phyloP scores from a whole-genome alignment of 1,139 yeast species.

The Arxiozyma bovina region DNA sequence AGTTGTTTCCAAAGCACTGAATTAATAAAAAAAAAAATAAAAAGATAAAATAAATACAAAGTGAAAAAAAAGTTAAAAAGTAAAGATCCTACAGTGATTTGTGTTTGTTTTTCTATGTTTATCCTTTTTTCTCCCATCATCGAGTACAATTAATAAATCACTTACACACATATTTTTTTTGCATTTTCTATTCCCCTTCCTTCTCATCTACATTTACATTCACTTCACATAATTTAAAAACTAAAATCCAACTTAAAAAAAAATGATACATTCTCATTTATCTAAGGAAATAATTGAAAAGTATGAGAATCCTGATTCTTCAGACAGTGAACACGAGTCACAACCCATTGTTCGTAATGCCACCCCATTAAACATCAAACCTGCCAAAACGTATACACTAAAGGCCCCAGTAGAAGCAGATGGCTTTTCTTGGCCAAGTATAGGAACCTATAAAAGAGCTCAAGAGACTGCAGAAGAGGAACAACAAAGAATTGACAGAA shows the following conservation, averaged over 20 bases:
- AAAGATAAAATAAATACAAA: too few relatives aligned
- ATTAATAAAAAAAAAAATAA: too few relatives aligned
- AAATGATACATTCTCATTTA: slow-evolving; percentile 1
- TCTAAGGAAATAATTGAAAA: background rate
- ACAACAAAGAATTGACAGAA: slow-evolving; percentile 52
- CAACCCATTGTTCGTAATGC: slow-evolving; percentile 1
- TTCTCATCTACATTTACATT: too few relatives aligned
- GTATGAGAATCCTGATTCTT: background rate
- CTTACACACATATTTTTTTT: too few relatives aligned
- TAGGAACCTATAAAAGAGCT: slow-evolving; percentile 73
- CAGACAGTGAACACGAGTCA: background rate
- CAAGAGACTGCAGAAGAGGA: slow-evolving; percentile 62
- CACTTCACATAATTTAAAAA: too few relatives aligned
- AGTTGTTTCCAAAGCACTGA: too few relatives aligned
- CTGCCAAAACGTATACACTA: slow-evolving; percentile 73
- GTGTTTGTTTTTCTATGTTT: too few relatives aligned
- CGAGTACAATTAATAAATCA: too few relatives aligned
- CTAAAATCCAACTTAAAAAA: background rate
- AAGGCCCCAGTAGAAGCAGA: slow-evolving; percentile 83
- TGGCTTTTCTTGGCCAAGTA: slow-evolving; percentile 89
- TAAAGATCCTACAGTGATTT: too few relatives aligned
- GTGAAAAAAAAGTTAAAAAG: too few relatives aligned
- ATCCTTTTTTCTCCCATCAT: too few relatives aligned
- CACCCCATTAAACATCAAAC: slow-evolving; percentile 58
- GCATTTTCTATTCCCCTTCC: too few relatives aligned